A percentile compares a stretch with the other conserved stretches of the same genome.
Evolutionary conservation across 164 flowering plant genomes (phyloP).

Genomic region (Kingdonia uniflora): DNA sequence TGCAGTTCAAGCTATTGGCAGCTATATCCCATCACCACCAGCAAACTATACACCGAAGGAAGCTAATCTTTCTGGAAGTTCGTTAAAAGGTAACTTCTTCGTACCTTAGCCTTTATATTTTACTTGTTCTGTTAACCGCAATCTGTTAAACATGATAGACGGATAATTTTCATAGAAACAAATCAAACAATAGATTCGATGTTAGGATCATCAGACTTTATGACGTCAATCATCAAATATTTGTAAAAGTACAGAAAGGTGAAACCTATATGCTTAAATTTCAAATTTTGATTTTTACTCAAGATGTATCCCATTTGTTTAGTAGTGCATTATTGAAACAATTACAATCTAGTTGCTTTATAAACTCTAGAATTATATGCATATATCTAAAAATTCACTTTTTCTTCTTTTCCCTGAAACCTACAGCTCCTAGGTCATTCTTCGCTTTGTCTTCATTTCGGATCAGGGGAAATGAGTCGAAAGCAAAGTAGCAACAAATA

Average conservation of each 20-base stretch:
- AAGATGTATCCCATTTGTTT: too few species aligned
- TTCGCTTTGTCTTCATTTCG: slow-evolving; percentile 76
- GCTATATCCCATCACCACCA: slow-evolving; percentile 77
- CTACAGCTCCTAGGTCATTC: slow-evolving; percentile 85
- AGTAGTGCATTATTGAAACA: too few species aligned
- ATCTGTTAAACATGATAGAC: background rate
- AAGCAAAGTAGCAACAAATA: slow-evolving; percentile 49
- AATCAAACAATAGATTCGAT: too few species aligned
- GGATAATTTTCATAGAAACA: too few species aligned
- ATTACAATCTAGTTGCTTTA: too few species aligned
- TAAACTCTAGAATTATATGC: too few species aligned
- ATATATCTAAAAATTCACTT: background rate
- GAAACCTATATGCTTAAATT: too few species aligned
- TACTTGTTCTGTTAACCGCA: too few species aligned
- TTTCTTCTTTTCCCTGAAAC: background rate
- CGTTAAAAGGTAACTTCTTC: slow-evolving; percentile 66
- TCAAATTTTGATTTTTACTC: too few species aligned
- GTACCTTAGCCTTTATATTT: background rate
- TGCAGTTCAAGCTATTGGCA: slow-evolving; percentile 53
- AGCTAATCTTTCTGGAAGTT: slow-evolving; percentile 83
- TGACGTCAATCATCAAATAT: too few species aligned
- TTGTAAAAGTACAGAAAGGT: too few species aligned
- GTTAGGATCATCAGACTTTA: too few species aligned
- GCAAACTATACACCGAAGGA: slow-evolving; percentile 75
- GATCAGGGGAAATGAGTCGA: slow-evolving; percentile 87